phyloP scores from a whole-genome alignment of 2,329 filamentous ascomycete species.

The Dothideomycetidae sp. region DNA sequence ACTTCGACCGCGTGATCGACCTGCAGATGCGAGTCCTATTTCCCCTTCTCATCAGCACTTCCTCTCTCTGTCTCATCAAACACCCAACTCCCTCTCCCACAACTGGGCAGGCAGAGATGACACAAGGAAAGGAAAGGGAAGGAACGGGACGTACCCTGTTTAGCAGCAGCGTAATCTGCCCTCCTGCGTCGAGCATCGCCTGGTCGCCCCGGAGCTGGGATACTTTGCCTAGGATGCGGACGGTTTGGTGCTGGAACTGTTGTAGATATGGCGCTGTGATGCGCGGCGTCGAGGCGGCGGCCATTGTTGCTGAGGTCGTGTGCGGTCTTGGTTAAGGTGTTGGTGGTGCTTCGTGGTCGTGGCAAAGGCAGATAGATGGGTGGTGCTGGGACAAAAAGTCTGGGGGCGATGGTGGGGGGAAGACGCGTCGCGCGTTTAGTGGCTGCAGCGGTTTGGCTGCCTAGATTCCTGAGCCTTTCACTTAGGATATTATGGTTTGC shows the following conservation, averaged over 20 bases:
- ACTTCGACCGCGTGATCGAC: slow-evolving; percentile 59
- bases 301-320: slow-evolving; percentile 37
- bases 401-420: not conserved
- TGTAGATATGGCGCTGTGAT: slow-evolving; percentile 69
- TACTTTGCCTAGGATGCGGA: slow-evolving; percentile 78
- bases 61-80: not conserved
- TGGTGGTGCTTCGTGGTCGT: not conserved
- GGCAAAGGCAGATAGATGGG: not conserved
- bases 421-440: slow-evolving; percentile 10
- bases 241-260: slow-evolving; percentile 53
- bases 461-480: not conserved
- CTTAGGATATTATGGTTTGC: not conserved
- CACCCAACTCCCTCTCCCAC: too few species aligned
- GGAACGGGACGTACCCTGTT: slow-evolving; percentile 48
- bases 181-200: slow-evolving; percentile 66
- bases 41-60: slow-evolving; percentile 5
- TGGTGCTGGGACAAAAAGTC: too few species aligned
- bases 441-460: slow-evolving; percentile 5
- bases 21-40: slow-evolving; percentile 54
- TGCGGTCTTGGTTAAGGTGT: not conserved
- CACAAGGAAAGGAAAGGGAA: slow-evolving; percentile 13
- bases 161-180: slow-evolving; percentile 58
- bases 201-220: slow-evolving; percentile 66
- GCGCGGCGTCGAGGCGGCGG: slow-evolving; percentile 61
- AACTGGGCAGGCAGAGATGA: too few species aligned